Conservation (phyloP, 257 asterid genomes). For the Osmanthus fragrans region DNA sequence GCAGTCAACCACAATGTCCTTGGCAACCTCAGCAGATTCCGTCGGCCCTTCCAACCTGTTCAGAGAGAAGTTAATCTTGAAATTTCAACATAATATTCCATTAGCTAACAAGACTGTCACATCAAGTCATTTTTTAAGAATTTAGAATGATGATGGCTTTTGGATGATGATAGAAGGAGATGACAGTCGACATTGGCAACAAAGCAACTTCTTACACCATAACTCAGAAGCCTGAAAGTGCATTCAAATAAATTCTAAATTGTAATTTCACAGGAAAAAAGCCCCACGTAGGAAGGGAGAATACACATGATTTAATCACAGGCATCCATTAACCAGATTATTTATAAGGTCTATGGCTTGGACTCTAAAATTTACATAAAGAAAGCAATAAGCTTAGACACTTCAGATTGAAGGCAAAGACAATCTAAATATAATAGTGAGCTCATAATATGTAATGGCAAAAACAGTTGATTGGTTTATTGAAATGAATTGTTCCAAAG, state of each 20-base stretch:
- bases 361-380: neutral
- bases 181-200: neutral
- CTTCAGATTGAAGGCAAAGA: neutral
- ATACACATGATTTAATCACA: neutral
- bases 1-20: slow-evolving; percentile 84
- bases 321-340: neutral
- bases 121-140: neutral
- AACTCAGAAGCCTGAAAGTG: neutral
- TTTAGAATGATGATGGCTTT: neutral
- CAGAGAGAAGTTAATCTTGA: neutral
- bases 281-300: neutral
- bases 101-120: neutral
- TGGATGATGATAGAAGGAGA: neutral
- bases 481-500: too few relatives aligned
- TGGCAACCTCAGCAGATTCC: slow-evolving; percentile 81
- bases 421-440: too few relatives aligned
- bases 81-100: neutral
- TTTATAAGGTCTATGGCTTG: neutral
- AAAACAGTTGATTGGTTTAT: too few relatives aligned
- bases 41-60: slow-evolving; percentile 93
- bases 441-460: too few relatives aligned
- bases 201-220: neutral
- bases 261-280: neutral
- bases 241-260: neutral
- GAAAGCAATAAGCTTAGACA: neutral